Base-by-base conservation (phyloP, 2,329 filamentous ascomycete species). In the Phialocephala subalpina region DNA sequence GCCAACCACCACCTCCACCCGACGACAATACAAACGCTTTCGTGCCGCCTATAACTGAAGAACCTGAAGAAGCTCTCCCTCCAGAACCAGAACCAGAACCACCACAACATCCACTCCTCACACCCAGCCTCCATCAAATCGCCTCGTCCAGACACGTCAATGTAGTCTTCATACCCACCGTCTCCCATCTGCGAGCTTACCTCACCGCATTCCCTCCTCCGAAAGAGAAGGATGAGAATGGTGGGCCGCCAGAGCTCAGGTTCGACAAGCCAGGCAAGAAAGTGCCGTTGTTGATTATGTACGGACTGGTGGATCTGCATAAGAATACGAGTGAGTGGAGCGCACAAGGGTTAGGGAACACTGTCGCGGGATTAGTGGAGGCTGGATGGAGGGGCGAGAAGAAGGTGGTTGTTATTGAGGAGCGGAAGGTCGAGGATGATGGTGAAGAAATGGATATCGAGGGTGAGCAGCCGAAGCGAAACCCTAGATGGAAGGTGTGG, bases 141-240 rank as follows among this genome's bases (percentile, higher is more conserved):
- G 86, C 90, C 56, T 84, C 86, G 3, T 90, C 92, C 8, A 86
- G 88, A 35, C 87, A 90, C 72, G 85, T 97, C 68, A 87, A 86
- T 62, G 78, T 94, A 9, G 80, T 87, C 40, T 97, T 97, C 78
- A 86, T 88, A 62, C 88, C 92, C 0, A 93, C 91, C 2, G 84
- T 96, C 62, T 88, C 91, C 25, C 89, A 92, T 77, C 85, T 97
- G 7, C 90, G 93, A 62, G 92, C 92, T 40, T 92, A 90, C 73
- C 83, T 97, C 20, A 83, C 90, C 49, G 83, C 87, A 60, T 69
- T 73, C 58, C 40, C 66, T 33, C 52, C 70, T 7, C 67, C 57
- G 11, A 27, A 14, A 38, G 12, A 63, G 33, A 45, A 65, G 22
- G n/a, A 58, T 14, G 16, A 55, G 36, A 22, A 58, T 33, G 33